Base-by-base conservation (phyloP, 805 yeast species). In the Starmerella sp. region DNA sequence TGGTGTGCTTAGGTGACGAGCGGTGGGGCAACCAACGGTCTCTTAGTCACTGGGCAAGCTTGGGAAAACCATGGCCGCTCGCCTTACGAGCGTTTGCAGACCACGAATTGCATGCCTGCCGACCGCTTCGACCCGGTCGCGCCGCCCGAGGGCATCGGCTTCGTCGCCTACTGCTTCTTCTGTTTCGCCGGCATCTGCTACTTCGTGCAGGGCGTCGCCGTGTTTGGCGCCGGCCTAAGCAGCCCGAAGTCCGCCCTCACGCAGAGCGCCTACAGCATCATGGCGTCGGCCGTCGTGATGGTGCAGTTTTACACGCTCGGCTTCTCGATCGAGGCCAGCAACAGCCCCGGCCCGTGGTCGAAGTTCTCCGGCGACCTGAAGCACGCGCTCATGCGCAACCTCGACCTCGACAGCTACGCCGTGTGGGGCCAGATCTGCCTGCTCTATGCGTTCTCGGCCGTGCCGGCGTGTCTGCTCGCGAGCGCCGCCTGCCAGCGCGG, bases 401-500 rank as follows among this genome's bases (percentile, higher is more conserved):
- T 77, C 38, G 65, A 62, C 41, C 45, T 38, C 38, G 42, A 51
- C 5, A 44, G 53, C 32, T 31, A 71, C 65, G 65, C 67, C 61
- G 66, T 76, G 31, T 75, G 82, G 48, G 57, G 61, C 30, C 41
- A 39, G 73, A 79, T 60, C 75, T 75, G 69, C 75, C 82, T 65
- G 73, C 76, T 60, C 77, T 77, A 74, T 83, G 82, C 69, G 78
- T 81, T 83, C 59, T 83, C 86, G 39, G 75, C 78, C 59, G 78
- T 78, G 44, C 80, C 86, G 14, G 84, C 83, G 46, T 75, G 81
- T 59, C 73, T 83, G 65, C 76, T 82, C 80, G 77, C 82, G 30
- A 86, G 87, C 60, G 85, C 84, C 58, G 82, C 84, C 8, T 78
- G 84, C 61, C 87, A 82, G 65, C 74, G 89, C 64, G 89, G 86